A percentile compares a stretch with the other conserved stretches of the same genome.
These are phyloP conservation scores for Amanita brunnescens DNA, from an alignment of 768 basidiomycete species.

Conservation along the genomic window DNA sequence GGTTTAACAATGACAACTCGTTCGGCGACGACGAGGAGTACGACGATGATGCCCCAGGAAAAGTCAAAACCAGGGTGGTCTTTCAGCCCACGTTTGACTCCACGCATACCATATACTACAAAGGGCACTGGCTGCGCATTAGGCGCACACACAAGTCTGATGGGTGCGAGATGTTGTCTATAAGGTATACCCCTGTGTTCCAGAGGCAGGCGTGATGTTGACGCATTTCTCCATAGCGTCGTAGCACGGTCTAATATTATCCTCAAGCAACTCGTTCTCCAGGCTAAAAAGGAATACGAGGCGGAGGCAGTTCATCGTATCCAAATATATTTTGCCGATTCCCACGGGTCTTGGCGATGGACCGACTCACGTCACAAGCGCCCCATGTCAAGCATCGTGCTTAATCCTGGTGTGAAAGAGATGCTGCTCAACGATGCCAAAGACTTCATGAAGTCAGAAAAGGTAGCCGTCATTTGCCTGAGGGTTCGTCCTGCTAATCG, in stretches of 20 bases:
- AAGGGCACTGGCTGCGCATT: conserved; percentile 77
- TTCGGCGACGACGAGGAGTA: conserved; percentile 38
- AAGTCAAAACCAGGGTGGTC: conserved; percentile 69
- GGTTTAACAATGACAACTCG: conserved; percentile 45
- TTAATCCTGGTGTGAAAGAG: conserved; percentile 85
- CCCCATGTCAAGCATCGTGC: conserved; percentile 80
- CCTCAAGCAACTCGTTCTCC: conserved; percentile 81
- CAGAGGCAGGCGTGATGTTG: neutral
- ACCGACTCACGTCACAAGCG: conserved; percentile 83
- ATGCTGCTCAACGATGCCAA: conserved; percentile 76
- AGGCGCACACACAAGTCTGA: conserved; percentile 62
- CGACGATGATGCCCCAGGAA: conserved; percentile 31
- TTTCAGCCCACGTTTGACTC: conserved; percentile 87
- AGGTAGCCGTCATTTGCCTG: conserved; percentile 30
- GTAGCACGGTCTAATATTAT: conserved; percentile 78
- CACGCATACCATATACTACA: conserved; percentile 83
- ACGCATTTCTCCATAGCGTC: conserved; percentile 39
- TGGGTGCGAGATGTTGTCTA: conserved; percentile 65
- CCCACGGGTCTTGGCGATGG: conserved; percentile 83
- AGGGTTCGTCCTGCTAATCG: neutral
- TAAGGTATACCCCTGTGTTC: conserved; percentile 40
- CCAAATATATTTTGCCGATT: conserved; percentile 86
- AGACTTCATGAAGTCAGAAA: conserved; percentile 79
- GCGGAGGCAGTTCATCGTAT: conserved; percentile 81
- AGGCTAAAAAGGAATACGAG: conserved; percentile 86